Evolutionary conservation across 2,329 filamentous ascomycete genomes (phyloP).

Genomic region (Blastomyces emzantsi): DNA sequence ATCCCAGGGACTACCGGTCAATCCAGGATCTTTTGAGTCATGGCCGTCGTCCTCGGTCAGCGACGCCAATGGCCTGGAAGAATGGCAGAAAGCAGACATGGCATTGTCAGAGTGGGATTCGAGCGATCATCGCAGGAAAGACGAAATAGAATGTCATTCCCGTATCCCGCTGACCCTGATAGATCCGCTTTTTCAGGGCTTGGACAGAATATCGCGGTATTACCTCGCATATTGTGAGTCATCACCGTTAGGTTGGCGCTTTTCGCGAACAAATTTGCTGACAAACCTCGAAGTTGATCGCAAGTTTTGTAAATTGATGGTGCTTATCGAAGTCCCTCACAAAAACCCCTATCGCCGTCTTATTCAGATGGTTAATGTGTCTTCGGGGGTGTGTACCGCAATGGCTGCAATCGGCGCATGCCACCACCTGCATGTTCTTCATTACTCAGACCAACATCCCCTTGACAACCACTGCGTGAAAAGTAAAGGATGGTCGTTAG

Average conservation of each 20-base stretch:
- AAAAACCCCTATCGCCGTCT: constrained; percentile 44
- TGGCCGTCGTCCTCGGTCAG: background rate
- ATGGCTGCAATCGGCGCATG: constrained; percentile 43
- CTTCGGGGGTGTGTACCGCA: constrained; percentile 39
- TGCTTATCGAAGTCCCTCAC: constrained; percentile 39
- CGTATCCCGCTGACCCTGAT: constrained; percentile 13
- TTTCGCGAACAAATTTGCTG: background rate
- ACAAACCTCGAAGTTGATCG: constrained; percentile 24
- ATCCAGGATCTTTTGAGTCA: too few relatives aligned
- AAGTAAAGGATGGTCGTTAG: background rate
- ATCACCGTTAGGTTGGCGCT: background rate
- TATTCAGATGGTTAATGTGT: constrained; percentile 37
- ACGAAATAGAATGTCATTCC: background rate
- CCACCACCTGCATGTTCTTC: constrained; percentile 26
- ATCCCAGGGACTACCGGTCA: background rate
- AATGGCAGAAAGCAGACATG: background rate
- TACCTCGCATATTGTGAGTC: constrained; percentile 39
- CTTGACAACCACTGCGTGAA: background rate
- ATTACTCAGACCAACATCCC: constrained; percentile 6
- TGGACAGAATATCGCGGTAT: constrained; percentile 36
- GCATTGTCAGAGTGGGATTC: background rate
- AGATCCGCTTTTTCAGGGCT: constrained; percentile 41
- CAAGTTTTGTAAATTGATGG: constrained; percentile 37
- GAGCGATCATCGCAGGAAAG: background rate
- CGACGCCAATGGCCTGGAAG: background rate